Conservation (phyloP, 352 stramenopile species). For the Pythium phragmitis region DNA sequence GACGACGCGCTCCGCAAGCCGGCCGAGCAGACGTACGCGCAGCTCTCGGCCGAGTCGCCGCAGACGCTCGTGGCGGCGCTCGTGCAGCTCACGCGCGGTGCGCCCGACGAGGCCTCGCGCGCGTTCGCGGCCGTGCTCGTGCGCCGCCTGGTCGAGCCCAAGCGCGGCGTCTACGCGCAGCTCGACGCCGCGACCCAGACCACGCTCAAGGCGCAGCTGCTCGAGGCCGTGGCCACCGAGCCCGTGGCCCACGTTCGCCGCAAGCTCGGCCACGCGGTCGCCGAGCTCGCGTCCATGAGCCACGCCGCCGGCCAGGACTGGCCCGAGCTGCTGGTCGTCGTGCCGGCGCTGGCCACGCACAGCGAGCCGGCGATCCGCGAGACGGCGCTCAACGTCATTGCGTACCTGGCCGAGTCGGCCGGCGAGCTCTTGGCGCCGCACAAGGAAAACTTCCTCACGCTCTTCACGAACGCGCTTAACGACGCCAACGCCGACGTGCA, state of each 20-base stretch:
- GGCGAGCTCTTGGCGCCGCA: conserved; percentile 64
- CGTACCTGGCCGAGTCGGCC: conserved; percentile 71
- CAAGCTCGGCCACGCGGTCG: conserved; percentile 79
- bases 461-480: conserved; percentile 73
- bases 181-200: conserved; percentile 54
- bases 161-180: conserved; percentile 61
- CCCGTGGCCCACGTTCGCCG: conserved; percentile 73
- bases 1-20: conserved; percentile 74
- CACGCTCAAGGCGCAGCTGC: conserved; percentile 67
- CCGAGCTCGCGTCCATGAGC: conserved; percentile 62
- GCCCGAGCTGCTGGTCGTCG: conserved; percentile 66
- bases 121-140: conserved; percentile 80
- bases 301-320: conserved; percentile 55
- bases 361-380: conserved; percentile 62
- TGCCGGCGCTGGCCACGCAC: conserved; percentile 61
- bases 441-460: conserved; percentile 77
- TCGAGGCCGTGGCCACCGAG: conserved; percentile 64
- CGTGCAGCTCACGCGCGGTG: conserved; percentile 55
- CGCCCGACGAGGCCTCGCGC: conserved; percentile 59
- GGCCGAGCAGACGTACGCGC: conserved; percentile 73
- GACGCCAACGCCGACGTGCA: conserved; percentile 62
- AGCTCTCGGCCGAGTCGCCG: conserved; percentile 63
- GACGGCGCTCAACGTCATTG: conserved; percentile 76
- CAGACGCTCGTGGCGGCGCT: conserved; percentile 65
- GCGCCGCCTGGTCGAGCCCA: conserved; percentile 70